Evolutionary conservation across 345 rosid species (phyloP), one percentile per base, ranked within the genome.

Genomic region (Gossypium herbaceum): DNA sequence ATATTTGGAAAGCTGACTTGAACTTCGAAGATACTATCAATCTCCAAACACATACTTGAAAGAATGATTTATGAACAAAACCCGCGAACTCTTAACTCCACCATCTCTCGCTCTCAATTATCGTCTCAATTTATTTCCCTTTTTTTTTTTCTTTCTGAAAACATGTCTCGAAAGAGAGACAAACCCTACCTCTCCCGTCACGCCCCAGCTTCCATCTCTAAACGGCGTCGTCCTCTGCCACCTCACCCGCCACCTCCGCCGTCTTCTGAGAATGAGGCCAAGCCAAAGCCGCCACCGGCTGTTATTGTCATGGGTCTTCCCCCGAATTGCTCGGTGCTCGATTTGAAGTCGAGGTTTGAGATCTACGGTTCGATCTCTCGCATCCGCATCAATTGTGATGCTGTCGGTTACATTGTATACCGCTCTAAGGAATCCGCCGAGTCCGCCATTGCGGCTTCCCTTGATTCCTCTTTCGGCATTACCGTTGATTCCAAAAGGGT

Each of bases 351-450:
- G 4, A 86, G 94, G 76, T 91, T 94, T 87, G 94, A 91, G 94
- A 91, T 94, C 85, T 91, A 92, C 86, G 97, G 98, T 19, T 58
- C 97, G 2, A 88, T 94, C 58, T 92, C 97, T 51, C 89, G 97
- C 72, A 90, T 89, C 78, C 91, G 97, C 57, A 92, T 92, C 79
- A 91, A 89, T 73, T 79, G 87, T 9, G 88, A 89, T 57, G 87
- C 86, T 52, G 82, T 85, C 55, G 97, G 97, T 9, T 81, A 73
- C 80, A 76, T 94, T 68, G 72, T 85, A 0, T 94, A 77, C 65
- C 91, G 98, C 56, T 81, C 89, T 9, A 84, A 80, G 75, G 97
- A 92, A 61, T 85, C 97, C 58, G 97, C 88, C 3, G 95, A 87
- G 68, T 91, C 94, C 15, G 95, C 97, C 74, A 84, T 94, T 43